Evolutionary conservation across 441 rosid genomes (phyloP), one percentile per base, ranked within the genome.

Genomic region (Heliophila coronopifolia): DNA sequence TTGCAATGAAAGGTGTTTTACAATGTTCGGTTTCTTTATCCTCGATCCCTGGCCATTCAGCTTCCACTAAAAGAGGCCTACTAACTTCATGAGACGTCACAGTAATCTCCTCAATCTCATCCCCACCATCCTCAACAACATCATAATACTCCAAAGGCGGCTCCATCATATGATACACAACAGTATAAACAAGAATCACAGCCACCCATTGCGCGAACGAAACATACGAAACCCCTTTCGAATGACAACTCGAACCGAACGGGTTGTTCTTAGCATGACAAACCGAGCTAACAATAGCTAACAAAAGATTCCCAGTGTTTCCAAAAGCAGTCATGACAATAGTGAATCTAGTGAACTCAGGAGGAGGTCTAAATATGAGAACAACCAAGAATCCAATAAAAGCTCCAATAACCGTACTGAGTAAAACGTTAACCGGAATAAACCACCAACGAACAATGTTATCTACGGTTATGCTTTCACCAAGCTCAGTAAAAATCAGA

Each of bases 11-110:
- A 16, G 98, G 94, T 0, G 86, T 77, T 71, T 86, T 84, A 33
- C 80, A 73, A 62, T 86, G 90, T 57, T 82, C 88, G 0, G 86
- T 86, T 68, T 78, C 98, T 53, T 82, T 90, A 0, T 90, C 98
- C 77, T 86, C 96, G 0, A 90, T 86, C 32, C 98, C 96, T 0
- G 93, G 98, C 96, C 98, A 90, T 51, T 90, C 96, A 15, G 98
- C 98, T 53, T 78, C 93, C 11, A 86, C 81, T 1, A 86, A 74
- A 40, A 90, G 86, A 8, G 98, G 94, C 31, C 79, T 71, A 6
- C 98, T 90, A 20, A 51, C 32, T 35, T 80, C 78, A 22, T 47
- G 16, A 50, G 47, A 46, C 25, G 32, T 8, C 4, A 41, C 43
- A 17, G n/a, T 50, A n/a, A 55, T 66, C 62, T 76, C 92, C 72